Evolutionary conservation across 768 basidiomycete species (phyloP).

Genomic region (Lepiota brunneoincarnata): DNA sequence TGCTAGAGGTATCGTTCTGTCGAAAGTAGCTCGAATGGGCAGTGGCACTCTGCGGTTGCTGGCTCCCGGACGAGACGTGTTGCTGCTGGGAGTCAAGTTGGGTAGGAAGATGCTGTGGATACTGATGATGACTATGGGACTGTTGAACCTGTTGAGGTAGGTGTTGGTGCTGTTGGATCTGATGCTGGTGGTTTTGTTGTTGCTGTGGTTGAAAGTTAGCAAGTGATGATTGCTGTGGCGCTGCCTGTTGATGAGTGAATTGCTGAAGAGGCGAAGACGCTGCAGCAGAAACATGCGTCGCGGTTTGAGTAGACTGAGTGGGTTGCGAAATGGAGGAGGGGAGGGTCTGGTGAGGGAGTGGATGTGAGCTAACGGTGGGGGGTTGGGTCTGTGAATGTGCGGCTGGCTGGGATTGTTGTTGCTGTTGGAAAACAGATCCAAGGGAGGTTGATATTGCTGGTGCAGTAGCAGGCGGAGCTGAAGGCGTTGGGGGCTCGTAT

Average conservation of each 20-base stretch:
- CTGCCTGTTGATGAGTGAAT: slow-evolving; percentile 35
- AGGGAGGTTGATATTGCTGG: slow-evolving; percentile 36
- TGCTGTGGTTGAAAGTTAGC: slow-evolving; percentile 31
- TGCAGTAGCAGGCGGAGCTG: slow-evolving; percentile 36
- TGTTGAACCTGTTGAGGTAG: slow-evolving; percentile 44
- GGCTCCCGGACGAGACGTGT: slow-evolving; percentile 35
- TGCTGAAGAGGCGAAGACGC: slow-evolving; percentile 40
- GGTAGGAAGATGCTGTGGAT: slow-evolving; percentile 62
- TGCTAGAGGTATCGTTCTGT: slow-evolving; percentile 49
- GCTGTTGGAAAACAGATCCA: slow-evolving; percentile 47
- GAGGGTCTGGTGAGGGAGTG: slow-evolving; percentile 28
- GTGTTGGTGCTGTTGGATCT: slow-evolving; percentile 37
- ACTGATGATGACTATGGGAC: slow-evolving; percentile 48
- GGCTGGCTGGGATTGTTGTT: slow-evolving; percentile 22
- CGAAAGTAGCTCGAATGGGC: slow-evolving; percentile 64
- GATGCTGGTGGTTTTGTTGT: slow-evolving; percentile 25
- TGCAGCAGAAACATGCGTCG: slow-evolving; percentile 25
- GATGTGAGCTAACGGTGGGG: slow-evolving; percentile 27
- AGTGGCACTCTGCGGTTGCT: slow-evolving; percentile 38
- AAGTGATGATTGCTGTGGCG: slow-evolving; percentile 23
- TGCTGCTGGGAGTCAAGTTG: slow-evolving; percentile 38
- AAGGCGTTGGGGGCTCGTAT: slow-evolving; percentile 32
- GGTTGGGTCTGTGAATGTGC: slow-evolving; percentile 8
- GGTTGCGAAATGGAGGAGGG: slow-evolving; percentile 40
- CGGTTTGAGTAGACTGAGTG: slow-evolving; percentile 25